phyloP scores from a whole-genome alignment of 2,329 filamentous ascomycete genomes.

The Endothia cerciana region DNA sequence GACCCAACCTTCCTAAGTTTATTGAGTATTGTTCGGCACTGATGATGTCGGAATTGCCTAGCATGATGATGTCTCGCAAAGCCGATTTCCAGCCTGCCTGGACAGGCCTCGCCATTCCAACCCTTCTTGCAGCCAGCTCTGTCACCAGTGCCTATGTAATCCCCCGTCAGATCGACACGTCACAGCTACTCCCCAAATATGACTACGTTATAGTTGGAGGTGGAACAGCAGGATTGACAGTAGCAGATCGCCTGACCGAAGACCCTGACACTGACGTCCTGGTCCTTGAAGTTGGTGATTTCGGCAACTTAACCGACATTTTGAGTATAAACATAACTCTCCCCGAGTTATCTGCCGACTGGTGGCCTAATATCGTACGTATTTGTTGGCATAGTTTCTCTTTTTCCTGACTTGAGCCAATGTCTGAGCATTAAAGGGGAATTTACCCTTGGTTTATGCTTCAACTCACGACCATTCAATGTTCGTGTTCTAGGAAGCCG shows the following conservation, averaged over 20 bases:
- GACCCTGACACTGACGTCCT: slow-evolving; percentile 30
- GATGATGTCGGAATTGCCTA: not conserved
- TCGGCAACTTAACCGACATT: slow-evolving; percentile 19
- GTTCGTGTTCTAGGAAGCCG: no score
- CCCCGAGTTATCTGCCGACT: no score
- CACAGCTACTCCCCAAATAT: slow-evolving; percentile 24
- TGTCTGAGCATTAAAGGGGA: no score
- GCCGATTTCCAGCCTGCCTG: slow-evolving; percentile 14
- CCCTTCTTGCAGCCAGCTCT: slow-evolving; percentile 19
- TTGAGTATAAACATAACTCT: no score
- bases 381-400: no score
- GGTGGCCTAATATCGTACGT: no score
- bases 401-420: no score
- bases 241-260: slow-evolving; percentile 33
- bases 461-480: no score
- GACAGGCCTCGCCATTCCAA: slow-evolving; percentile 12
- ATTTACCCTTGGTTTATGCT: no score
- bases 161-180: slow-evolving; percentile 12
- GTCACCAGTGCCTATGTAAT: slow-evolving; percentile 15
- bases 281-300: slow-evolving; percentile 33
- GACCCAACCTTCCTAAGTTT: slow-evolving; percentile 2
- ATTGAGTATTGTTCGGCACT: slow-evolving; percentile 3
- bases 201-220: slow-evolving; percentile 33
- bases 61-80: slow-evolving; percentile 12
- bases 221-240: slow-evolving; percentile 32